phyloP scores from a whole-genome alignment of 2,329 filamentous ascomycete genomes.

The Colletotrichum echinochloae region DNA sequence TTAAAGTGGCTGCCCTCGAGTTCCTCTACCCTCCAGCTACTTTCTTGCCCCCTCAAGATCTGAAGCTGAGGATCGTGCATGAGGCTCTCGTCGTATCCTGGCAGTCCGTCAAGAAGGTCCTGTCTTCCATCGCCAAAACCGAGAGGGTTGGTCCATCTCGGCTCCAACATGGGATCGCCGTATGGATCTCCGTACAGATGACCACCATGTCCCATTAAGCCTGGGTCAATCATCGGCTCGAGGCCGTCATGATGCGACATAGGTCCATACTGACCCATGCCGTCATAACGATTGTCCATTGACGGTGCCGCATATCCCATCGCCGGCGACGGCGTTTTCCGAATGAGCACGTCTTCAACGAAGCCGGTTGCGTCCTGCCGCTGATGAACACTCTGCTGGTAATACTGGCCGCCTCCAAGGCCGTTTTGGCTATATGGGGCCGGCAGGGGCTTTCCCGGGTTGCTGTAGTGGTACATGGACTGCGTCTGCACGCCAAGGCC shows the following conservation, averaged over 20 bases:
- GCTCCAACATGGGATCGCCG: conserved; percentile 37
- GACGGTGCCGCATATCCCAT: conserved; percentile 39
- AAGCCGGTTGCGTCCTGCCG: conserved; percentile 43
- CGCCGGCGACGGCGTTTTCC: conserved; percentile 51
- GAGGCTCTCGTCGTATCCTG: conserved; percentile 42
- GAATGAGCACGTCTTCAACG: conserved; percentile 49
- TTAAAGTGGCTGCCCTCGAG: conserved; percentile 49
- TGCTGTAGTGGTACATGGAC: conserved; percentile 40
- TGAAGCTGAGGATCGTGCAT: conserved; percentile 43
- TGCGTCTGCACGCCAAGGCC: conserved; percentile 39
- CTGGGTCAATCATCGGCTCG: conserved; percentile 42
- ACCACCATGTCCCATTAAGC: conserved; percentile 37
- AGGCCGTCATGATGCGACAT: conserved; percentile 40
- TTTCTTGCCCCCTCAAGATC: conserved; percentile 48
- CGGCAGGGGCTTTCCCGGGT: conserved; percentile 50
- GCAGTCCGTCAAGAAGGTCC: conserved; percentile 40
- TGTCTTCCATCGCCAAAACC: conserved; percentile 31
- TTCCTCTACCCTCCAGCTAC: conserved; percentile 52
- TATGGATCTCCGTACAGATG: conserved; percentile 35
- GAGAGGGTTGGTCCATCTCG: conserved; percentile 36
- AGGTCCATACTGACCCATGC: conserved; percentile 39
- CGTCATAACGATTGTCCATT: conserved; percentile 35
- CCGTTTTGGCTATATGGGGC: conserved; percentile 51
- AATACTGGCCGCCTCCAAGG: conserved; percentile 49
- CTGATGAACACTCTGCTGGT: conserved; percentile 51